Evolutionary conservation across 495 filamentous ascomycete species (phyloP).

Genomic region (Elasticomyces elasticus): DNA sequence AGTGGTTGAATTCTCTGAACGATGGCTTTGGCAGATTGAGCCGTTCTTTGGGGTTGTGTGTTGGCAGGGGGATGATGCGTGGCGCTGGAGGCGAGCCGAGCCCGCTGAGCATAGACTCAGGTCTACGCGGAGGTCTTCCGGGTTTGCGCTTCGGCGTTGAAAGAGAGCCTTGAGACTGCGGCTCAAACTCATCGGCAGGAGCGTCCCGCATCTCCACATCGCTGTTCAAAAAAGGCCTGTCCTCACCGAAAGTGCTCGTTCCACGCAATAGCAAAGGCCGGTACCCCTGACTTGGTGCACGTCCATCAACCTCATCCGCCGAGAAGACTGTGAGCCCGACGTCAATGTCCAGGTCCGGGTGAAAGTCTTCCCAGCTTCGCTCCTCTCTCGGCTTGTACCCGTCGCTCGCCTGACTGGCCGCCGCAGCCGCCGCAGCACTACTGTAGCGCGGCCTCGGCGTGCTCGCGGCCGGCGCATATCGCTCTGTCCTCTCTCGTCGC

Average conservation of each 20-base stretch:
- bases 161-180: constrained; percentile 4
- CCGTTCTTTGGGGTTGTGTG: constrained; percentile 56
- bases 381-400: constrained; percentile 96
- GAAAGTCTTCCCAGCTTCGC: constrained; percentile 92
- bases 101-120: constrained; percentile 51
- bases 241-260: not conserved
- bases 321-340: constrained; percentile 64
- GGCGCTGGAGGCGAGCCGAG: constrained; percentile 49
- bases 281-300: constrained; percentile 28
- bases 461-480: constrained; percentile 39
- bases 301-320: constrained; percentile 74
- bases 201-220: constrained; percentile 20
- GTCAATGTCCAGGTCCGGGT: constrained; percentile 86
- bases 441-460: constrained; percentile 48
- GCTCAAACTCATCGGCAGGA: constrained; percentile 3
- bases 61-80: constrained; percentile 50
- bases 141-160: constrained; percentile 46
- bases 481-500: constrained; percentile 12
- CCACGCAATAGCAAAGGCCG: constrained; percentile 13
- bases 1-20: constrained; percentile 49
- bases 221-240: constrained; percentile 4
- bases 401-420: constrained; percentile 78
- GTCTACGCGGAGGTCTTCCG: constrained; percentile 52
- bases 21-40: constrained; percentile 56
- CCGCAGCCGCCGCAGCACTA: constrained; percentile 66